phyloP scores from a whole-genome alignment of 2,329 filamentous ascomycete species.

The Ophiobolus disseminans region DNA sequence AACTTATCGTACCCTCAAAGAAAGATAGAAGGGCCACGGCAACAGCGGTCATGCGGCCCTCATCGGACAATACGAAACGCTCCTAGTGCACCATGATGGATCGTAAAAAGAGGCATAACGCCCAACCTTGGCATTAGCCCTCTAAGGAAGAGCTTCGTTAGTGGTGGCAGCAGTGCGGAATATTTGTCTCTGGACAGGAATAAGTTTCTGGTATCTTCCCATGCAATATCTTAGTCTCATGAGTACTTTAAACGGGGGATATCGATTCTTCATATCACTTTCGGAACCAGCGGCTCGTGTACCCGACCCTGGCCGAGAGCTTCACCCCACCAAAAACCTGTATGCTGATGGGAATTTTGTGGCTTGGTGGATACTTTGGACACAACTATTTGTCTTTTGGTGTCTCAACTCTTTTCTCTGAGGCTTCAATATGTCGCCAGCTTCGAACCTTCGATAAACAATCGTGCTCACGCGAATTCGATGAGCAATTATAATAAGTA shows the following conservation, averaged over 20 bases:
- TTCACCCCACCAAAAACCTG: no score
- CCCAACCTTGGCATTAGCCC: slow-evolving; percentile 1
- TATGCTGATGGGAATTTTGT: no score
- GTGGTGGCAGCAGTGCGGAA: slow-evolving; percentile 3
- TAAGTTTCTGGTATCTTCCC: not conserved
- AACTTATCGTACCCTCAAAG: slow-evolving; percentile 23
- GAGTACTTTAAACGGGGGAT: not conserved
- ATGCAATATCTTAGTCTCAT: not conserved
- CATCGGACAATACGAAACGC: slow-evolving; percentile 13
- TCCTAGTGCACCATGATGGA: slow-evolving; percentile 27
- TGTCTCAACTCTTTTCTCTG: no score
- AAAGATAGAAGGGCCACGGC: slow-evolving; percentile 7
- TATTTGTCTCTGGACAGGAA: not conserved
- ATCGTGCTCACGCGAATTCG: no score
- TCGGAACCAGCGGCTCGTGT: not conserved
- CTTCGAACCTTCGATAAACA: no score
- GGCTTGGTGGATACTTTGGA: no score
- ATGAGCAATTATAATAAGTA: no score
- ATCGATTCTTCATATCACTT: not conserved
- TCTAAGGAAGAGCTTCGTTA: slow-evolving; percentile 1
- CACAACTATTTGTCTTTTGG: no score
- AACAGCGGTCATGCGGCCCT: slow-evolving; percentile 13
- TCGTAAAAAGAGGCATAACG: slow-evolving; percentile 21
- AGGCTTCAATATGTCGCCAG: no score
- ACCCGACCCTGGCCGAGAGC: no score